Evolutionary conservation across 2,329 filamentous ascomycete genomes (phyloP).

Genomic region (Botrytis elliptica): DNA sequence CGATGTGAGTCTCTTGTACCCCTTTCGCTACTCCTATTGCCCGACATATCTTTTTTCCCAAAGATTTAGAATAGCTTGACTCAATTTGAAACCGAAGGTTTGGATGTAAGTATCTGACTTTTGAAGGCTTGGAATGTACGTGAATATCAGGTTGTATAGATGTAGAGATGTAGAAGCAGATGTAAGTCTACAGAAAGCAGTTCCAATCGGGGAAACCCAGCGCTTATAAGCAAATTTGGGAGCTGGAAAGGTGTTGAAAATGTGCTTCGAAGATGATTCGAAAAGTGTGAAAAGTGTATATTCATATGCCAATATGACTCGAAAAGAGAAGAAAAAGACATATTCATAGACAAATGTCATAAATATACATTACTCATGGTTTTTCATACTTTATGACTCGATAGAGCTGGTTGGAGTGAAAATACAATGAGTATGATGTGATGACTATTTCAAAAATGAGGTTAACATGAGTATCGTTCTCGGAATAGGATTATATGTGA

Average conservation of each 20-base stretch:
- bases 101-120: too few species aligned
- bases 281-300: neutral
- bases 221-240: neutral
- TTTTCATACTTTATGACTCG: neutral
- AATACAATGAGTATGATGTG: neutral
- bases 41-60: too few species aligned
- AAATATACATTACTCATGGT: neutral
- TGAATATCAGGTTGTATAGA: too few species aligned
- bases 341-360: neutral
- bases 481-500: neutral
- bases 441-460: neutral
- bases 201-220: accelerated
- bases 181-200: neutral
- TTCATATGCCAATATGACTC: neutral
- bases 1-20: too few species aligned
- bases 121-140: too few species aligned
- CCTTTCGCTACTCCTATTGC: too few species aligned
- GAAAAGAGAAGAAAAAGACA: neutral
- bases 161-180: too few species aligned
- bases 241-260: neutral
- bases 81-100: too few species aligned
- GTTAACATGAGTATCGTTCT: neutral
- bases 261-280: neutral
- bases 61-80: too few species aligned
- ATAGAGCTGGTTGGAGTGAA: neutral